Percentiles rank a stretch among this genome's conserved stretches.
These are phyloP conservation scores for Camellia japonica DNA, from an alignment of 148 eudicot species.

Conservation along the genomic window DNA sequence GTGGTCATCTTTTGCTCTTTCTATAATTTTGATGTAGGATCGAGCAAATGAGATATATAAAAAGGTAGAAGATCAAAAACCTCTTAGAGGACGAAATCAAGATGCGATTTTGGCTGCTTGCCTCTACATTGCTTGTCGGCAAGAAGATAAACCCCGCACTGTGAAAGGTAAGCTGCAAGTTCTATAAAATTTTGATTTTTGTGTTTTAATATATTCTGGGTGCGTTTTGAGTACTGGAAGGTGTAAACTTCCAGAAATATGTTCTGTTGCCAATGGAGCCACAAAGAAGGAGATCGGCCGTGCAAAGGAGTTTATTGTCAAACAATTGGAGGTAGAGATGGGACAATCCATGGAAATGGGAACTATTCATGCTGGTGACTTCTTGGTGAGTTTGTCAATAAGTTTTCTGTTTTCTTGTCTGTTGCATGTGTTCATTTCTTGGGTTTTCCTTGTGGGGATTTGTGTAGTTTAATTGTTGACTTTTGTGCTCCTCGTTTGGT, in stretches of 20 bases:
- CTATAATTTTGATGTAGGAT: conserved; percentile 25
- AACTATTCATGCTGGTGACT: conserved; percentile 40
- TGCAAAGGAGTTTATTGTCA: conserved; percentile 50
- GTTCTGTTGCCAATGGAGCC: conserved; percentile 61
- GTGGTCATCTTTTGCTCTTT: background rate
- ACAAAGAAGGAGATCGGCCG: conserved; percentile 59
- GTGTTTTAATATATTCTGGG: background rate
- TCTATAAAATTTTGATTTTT: background rate
- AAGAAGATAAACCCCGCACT: conserved; percentile 62
- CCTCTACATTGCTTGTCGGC: conserved; percentile 60
- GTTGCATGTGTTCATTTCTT: background rate
- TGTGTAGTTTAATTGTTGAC: background rate
- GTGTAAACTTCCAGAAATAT: conserved; percentile 31
- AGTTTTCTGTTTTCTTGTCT: background rate
- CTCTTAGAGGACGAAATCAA: conserved; percentile 50
- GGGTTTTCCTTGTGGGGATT: background rate
- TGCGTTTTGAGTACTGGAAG: too few species aligned
- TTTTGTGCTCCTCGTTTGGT: background rate
- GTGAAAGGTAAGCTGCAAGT: conserved; percentile 31
- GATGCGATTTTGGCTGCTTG: conserved; percentile 60
- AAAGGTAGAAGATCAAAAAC: conserved; percentile 51
- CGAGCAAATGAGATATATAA: conserved; percentile 66
- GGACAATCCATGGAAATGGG: conserved; percentile 42
- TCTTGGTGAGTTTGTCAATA: conserved; percentile 32
- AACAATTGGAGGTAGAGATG: conserved; percentile 51